These are phyloP conservation scores for Cyberlindnera euphorbiae DNA, from an alignment of 805 yeast genomes.

Conservation along the genomic window DNA sequence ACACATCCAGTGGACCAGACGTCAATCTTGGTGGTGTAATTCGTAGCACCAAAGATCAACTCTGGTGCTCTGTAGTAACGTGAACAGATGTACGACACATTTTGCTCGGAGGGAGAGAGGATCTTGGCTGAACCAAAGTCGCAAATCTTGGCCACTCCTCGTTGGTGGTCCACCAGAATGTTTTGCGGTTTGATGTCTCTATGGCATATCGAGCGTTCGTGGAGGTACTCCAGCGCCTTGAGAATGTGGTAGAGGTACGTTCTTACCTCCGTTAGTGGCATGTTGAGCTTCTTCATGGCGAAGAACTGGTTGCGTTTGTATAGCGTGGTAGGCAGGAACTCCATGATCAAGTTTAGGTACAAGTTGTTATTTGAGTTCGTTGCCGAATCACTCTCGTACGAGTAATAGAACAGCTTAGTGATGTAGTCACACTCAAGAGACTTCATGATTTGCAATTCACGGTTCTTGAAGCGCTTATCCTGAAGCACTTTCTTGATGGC, in stretches of 20 bases:
- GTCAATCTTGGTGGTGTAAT: conserved; percentile 94
- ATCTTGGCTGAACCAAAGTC: conserved; percentile 96
- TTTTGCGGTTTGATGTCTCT: conserved; percentile 92
- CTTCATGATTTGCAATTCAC: conserved; percentile 96
- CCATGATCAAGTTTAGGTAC: conserved; percentile 84
- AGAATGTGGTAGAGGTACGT: conserved; percentile 74
- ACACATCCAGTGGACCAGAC: conserved; percentile 98
- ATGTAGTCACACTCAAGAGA: conserved; percentile 80
- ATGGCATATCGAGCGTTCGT: conserved; percentile 78
- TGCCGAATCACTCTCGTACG: conserved; percentile 62
- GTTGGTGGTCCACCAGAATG: conserved; percentile 76
- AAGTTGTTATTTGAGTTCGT: conserved; percentile 48
- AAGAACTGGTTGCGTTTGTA: conserved; percentile 87
- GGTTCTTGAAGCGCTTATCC: conserved; percentile 87
- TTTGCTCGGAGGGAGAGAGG: conserved; percentile 84
- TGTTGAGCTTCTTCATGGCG: conserved; percentile 62
- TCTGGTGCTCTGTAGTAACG: conserved; percentile 98
- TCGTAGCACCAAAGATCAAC: conserved; percentile 93
- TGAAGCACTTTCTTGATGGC: conserved; percentile 97
- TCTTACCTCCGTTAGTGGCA: conserved; percentile 90
- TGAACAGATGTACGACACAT: conserved; percentile 94
- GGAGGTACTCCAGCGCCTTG: conserved; percentile 77
- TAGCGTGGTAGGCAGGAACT: conserved; percentile 92
- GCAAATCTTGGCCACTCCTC: conserved; percentile 84
- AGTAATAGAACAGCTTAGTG: conserved; percentile 82